phyloP scores from a whole-genome alignment of 306 rosid genomes.

The Elaeagnus macrophylla region DNA sequence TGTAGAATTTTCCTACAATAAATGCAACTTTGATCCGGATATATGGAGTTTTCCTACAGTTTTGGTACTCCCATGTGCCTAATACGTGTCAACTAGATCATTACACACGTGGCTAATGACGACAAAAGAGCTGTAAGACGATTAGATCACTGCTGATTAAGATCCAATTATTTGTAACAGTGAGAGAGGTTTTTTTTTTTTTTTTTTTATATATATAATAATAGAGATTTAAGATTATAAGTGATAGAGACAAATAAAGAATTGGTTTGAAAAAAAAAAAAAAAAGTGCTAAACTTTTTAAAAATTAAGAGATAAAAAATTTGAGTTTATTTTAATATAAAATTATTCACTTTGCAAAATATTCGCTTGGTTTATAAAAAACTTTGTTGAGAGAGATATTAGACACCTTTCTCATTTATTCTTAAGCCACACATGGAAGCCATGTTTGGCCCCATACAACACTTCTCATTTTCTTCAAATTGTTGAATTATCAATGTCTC shows the following conservation, averaged over 20 bases:
- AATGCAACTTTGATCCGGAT: slow-evolving; percentile 1
- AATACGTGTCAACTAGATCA: slow-evolving; percentile 11
- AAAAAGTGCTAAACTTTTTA: too few species aligned
- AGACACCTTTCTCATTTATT: slow-evolving; percentile 6
- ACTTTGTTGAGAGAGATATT: too few species aligned
- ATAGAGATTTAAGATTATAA: too few species aligned
- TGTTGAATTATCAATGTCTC: slow-evolving; percentile 6
- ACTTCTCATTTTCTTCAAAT: not conserved
- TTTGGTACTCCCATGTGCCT: slow-evolving; percentile 34
- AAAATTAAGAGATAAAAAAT: too few species aligned
- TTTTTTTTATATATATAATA: slow-evolving; percentile 1
- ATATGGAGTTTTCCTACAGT: too few species aligned
- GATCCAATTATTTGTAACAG: slow-evolving; percentile 7
- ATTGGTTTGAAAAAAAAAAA: too few species aligned
- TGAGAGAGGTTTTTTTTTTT: not conserved
- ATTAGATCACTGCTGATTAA: slow-evolving; percentile 1
- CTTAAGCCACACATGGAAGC: slow-evolving; percentile 6
- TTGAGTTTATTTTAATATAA: too few species aligned
- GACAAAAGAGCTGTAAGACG: slow-evolving; percentile 33
- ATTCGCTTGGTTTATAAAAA: too few species aligned
- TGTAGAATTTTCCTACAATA: not conserved
- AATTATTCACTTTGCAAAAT: too few species aligned
- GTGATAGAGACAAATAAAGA: too few species aligned
- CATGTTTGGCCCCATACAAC: not conserved
- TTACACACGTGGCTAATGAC: slow-evolving; percentile 13